phyloP scores from a whole-genome alignment of 192 early-diverging fungal species.

The Coemansia sp. region DNA sequence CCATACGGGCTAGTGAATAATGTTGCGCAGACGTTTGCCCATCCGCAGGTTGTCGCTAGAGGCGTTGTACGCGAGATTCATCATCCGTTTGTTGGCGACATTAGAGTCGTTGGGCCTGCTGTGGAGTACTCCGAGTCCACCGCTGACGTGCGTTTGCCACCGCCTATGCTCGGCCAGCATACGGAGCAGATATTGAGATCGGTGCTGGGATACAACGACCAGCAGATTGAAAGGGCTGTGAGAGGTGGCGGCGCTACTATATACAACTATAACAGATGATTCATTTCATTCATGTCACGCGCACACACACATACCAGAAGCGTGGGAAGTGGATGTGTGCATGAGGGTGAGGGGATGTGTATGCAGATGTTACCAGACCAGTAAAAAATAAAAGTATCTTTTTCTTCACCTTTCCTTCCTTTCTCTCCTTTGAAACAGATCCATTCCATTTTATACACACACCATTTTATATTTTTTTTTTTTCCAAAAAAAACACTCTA shows the following conservation, averaged over 20 bases:
- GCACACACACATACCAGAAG: background rate
- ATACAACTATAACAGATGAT: slow-evolving; percentile 21
- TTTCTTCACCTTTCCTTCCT: background rate
- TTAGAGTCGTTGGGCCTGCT: slow-evolving; percentile 72
- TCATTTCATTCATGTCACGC: slow-evolving; percentile 1
- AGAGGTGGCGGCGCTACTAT: slow-evolving; percentile 20
- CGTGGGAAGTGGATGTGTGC: slow-evolving; percentile 1
- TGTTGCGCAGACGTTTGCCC: slow-evolving; percentile 72
- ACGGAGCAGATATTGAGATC: slow-evolving; percentile 72
- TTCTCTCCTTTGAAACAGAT: background rate
- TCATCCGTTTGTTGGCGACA: slow-evolving; percentile 76
- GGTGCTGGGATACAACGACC: slow-evolving; percentile 65
- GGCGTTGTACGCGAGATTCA: slow-evolving; percentile 78
- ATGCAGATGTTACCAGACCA: background rate
- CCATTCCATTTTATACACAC: too few relatives aligned
- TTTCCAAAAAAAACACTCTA: too few relatives aligned
- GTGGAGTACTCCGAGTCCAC: slow-evolving; percentile 75
- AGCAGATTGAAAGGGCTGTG: slow-evolving; percentile 56
- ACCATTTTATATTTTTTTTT: background rate
- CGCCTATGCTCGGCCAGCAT: slow-evolving; percentile 86
- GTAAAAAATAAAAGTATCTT: too few relatives aligned
- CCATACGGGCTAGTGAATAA: slow-evolving; percentile 86
- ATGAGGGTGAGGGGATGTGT: background rate
- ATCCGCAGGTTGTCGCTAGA: slow-evolving; percentile 68
- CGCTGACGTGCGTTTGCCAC: slow-evolving; percentile 68